Evolutionary conservation across 2,329 filamentous ascomycete species (phyloP).

Genomic region (Exophiala sp.): DNA sequence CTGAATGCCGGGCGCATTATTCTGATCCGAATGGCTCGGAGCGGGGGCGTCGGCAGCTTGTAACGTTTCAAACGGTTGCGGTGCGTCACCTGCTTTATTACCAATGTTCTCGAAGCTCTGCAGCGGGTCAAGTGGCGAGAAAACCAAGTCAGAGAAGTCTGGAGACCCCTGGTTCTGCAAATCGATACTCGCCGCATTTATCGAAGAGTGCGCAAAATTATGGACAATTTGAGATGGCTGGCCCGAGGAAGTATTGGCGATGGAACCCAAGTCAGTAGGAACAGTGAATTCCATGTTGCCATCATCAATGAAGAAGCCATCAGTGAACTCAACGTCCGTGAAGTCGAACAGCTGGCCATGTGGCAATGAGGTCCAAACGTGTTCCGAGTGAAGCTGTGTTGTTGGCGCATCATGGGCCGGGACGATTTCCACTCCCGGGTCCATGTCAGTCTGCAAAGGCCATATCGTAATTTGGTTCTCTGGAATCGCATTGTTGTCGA

Average conservation of each 20-base stretch:
- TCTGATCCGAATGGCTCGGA: too few species aligned
- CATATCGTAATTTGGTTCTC: background rate
- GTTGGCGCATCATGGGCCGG: background rate
- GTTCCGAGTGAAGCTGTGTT: background rate
- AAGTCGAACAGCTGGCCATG: conserved; percentile 10
- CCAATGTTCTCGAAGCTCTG: background rate
- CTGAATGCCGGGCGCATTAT: too few species aligned
- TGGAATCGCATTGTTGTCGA: background rate
- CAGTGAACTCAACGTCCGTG: conserved; percentile 1
- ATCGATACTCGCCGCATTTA: background rate
- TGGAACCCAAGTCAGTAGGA: conserved; percentile 2
- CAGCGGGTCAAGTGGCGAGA: background rate
- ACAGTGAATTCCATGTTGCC: background rate
- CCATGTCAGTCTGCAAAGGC: background rate
- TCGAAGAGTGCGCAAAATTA: too few species aligned
- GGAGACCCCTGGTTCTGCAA: background rate
- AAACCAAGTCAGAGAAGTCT: background rate
- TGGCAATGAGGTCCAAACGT: background rate
- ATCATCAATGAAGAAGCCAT: conserved; percentile 2
- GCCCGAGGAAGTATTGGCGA: background rate
- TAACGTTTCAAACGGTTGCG: background rate
- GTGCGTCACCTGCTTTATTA: background rate
- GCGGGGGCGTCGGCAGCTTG: background rate
- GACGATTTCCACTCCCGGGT: background rate
- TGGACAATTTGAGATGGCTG: background rate